Conservation (phyloP, 1,284 basidiomycete genomes). For the Moesziomyces sp. region DNA sequence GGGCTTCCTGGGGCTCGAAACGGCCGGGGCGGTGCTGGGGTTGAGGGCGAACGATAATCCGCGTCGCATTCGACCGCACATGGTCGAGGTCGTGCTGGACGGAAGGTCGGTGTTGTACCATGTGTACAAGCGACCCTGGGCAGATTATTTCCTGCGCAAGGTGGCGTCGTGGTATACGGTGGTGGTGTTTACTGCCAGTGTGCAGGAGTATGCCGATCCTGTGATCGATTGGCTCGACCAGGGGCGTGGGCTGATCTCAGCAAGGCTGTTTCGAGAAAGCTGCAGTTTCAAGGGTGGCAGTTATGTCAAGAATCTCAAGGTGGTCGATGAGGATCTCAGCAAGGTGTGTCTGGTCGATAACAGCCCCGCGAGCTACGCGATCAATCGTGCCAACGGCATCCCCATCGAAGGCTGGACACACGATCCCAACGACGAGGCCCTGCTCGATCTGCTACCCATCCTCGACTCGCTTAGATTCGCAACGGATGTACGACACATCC, state of each 20-base stretch:
- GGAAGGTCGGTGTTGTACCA: constrained; percentile 92
- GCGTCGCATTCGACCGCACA: constrained; percentile 78
- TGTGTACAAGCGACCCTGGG: constrained; percentile 97
- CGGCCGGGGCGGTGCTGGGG: constrained; percentile 57
- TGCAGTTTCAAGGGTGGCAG: constrained; percentile 92
- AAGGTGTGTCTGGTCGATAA: constrained; percentile 95
- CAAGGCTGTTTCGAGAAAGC: constrained; percentile 92
- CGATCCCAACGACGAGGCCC: constrained; percentile 94
- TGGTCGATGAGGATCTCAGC: constrained; percentile 88
- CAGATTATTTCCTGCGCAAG: constrained; percentile 71
- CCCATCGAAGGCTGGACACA: constrained; percentile 99
- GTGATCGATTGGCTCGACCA: constrained; percentile 99
- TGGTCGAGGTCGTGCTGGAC: constrained; percentile 93
- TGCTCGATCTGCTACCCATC: constrained; percentile 93
- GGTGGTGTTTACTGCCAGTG: constrained; percentile 97
- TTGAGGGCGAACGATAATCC: constrained; percentile 53
- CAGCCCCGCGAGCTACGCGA: constrained; percentile 89
- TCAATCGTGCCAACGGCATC: constrained; percentile 96
- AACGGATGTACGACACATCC: constrained; percentile 88
- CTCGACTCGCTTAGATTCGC: constrained; percentile 96
- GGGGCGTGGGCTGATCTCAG: constrained; percentile 82
- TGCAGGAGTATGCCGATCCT: constrained; percentile 99
- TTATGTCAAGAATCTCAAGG: constrained; percentile 90
- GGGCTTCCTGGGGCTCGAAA: constrained; percentile 58
- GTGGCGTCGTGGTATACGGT: constrained; percentile 98